Evolutionary conservation across 345 rosid species (phyloP), one percentile per base, ranked within the genome.

Genomic region (Turritis glabra): DNA sequence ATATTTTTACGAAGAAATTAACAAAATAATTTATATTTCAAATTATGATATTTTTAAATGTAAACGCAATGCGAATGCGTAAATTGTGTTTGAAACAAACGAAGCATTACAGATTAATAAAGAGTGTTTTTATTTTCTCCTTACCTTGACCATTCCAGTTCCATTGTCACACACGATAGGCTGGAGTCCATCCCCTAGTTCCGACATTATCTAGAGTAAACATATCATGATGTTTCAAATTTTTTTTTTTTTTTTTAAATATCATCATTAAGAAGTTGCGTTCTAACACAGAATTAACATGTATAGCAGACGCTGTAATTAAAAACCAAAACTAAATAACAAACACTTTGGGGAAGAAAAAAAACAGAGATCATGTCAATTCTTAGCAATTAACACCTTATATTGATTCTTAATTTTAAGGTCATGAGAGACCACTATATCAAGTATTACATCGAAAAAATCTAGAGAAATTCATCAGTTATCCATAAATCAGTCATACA

Each of bases 121-220:
- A 8, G 25, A 58, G 21, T 29, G 47, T 8, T 43, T 35, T n/a
- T 2, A 12, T 17, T 64, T 14, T 51, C 30, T 51, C 17, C 25
- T 33, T 81, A 89, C 92, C 92, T 84, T 87, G 59, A 85, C 89
- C 89, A 87, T 85, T 74, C 87, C 89, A 32, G 86, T 87, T 23
- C 91, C 89, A 62, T 87, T 87, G 84, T 89, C 95, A 43, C 92
- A 87, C 18, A 87, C 92, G 10, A 89, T 86, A 29, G 90, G 82
- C 79, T 80, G 84, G 13, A 1, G 1, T 7, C 6, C 18, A 21
- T 17, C 19, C 3, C 7, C 48, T 2, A 6, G 3, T 37, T 12
- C 40, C 55, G 90, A 87, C 96, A 87, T 89, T 74, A 78, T 79
- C 71, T 77, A 79, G 15, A 38, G 7, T 71, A 25, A 25, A 67